phyloP scores from a whole-genome alignment of 1,284 basidiomycete species.

The Papiliotrema nemorosa region DNA sequence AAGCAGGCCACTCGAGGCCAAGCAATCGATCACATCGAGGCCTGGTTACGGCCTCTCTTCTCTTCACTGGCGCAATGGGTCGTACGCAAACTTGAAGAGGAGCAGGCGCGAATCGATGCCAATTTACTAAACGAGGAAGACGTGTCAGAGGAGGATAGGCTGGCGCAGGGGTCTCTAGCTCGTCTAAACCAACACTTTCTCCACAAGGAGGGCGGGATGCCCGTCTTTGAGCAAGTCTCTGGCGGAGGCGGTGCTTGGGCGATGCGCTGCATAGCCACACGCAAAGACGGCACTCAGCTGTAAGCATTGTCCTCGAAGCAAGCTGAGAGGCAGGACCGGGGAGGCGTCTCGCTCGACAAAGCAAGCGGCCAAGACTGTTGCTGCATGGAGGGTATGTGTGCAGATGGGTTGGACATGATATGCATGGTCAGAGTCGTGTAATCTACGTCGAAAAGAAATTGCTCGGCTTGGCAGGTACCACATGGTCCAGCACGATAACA shows the following conservation, averaged over 20 bases:
- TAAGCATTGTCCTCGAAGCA: conserved; percentile 11
- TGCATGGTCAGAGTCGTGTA: background rate
- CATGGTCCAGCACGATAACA: conserved; percentile 5
- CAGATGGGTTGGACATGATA: conserved; percentile 13
- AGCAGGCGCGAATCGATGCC: conserved; percentile 8
- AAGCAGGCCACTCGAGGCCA: conserved; percentile 30
- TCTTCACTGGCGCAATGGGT: conserved; percentile 29
- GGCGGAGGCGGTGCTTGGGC: conserved; percentile 15
- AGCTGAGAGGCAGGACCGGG: conserved; percentile 6
- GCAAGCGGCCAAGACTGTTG: conserved; percentile 26
- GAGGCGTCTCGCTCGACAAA: conserved; percentile 29
- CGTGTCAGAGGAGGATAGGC: conserved; percentile 9
- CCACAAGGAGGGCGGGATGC: conserved; percentile 14
- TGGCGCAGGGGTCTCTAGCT: conserved; percentile 15
- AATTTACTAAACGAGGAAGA: background rate
- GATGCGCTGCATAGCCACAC: conserved; percentile 11
- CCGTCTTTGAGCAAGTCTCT: conserved; percentile 11
- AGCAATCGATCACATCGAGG: conserved; percentile 28
- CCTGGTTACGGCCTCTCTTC: conserved; percentile 39
- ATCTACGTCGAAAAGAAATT: too few relatives aligned
- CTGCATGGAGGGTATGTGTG: conserved; percentile 31
- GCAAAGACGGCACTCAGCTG: conserved; percentile 15
- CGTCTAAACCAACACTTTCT: conserved; percentile 26
- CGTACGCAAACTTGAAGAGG: conserved; percentile 16
- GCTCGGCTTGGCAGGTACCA: too few relatives aligned